Evolutionary conservation across 495 filamentous ascomycete species (phyloP).

Genomic region (Venustampulla echinocandica): DNA sequence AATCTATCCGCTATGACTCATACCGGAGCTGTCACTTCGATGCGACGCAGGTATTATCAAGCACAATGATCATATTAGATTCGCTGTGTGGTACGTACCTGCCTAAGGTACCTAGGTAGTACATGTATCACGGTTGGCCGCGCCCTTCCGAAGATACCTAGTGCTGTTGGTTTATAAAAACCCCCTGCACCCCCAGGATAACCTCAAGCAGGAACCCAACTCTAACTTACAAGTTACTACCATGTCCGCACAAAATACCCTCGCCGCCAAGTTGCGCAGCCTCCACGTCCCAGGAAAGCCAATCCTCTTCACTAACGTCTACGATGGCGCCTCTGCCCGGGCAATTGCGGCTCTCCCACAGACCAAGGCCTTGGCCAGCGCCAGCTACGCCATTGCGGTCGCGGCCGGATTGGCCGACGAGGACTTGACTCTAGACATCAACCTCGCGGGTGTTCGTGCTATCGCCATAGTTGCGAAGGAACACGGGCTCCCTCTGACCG

Average conservation of each 20-base stretch:
- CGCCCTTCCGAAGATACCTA: no score
- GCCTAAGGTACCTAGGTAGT: no score
- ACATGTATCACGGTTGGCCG: no score
- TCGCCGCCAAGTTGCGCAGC: conserved; percentile 27
- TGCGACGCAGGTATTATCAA: no score
- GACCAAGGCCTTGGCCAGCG: conserved; percentile 42
- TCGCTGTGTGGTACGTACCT: no score
- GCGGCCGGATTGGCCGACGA: conserved; percentile 34
- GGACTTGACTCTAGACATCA: conserved; percentile 29
- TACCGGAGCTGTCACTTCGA: no score
- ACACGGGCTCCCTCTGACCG: conserved; percentile 30
- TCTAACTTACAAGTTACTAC: no score
- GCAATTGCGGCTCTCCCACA: conserved; percentile 32
- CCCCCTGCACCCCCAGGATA: no score
- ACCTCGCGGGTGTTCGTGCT: conserved; percentile 25
- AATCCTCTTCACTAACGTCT: conserved; percentile 45
- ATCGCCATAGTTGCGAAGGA: conserved; percentile 15
- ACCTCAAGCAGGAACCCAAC: no score
- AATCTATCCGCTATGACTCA: no score
- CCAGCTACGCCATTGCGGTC: conserved; percentile 41
- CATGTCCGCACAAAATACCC: conserved; percentile 1
- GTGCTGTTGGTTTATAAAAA: no score
- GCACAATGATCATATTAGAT: no score
- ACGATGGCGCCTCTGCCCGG: conserved; percentile 38
- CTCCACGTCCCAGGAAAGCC: conserved; percentile 41